Evolutionary conservation across 2,329 filamentous ascomycete species (phyloP), one percentile per base, ranked within the genome.

Genomic region (Balansia obtecta): DNA sequence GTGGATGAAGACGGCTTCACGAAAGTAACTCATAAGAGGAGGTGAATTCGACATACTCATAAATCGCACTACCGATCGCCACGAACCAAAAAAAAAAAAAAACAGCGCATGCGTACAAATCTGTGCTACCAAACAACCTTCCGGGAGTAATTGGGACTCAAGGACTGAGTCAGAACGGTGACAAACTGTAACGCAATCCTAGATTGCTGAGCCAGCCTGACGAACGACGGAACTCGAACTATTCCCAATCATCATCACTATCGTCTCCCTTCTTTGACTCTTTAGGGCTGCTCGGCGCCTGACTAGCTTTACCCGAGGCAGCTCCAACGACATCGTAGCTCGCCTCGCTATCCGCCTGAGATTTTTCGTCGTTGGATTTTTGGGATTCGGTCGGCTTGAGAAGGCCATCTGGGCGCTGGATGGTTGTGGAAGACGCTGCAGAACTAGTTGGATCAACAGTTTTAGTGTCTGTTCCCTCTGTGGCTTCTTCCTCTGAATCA

Each of bases 311-410:
- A 46, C 86, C 86, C 48, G 86, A 90, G 44, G 81, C 74, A 6
- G 84, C 83, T 8, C 86, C 85, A 44, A 98, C 88, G 34, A 98
- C 77, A 65, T 98, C 93, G 65, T 98, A 98, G 70, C 89, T 95
- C 16, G 88, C 88, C 60, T 98, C 93, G 64, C 91, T 96, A 60
- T 93, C 93, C 8, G 89, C 82, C 58, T 93, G 86, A 27, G 87
- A 94, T 65, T 91, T 89, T 65, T 89, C 85, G 61, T 95, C 89
- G 60, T 94, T 85, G 27, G 89, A 94, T 60, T 77, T 80, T 45
- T 87, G 83, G 16, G 82, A 71, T 58, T 86, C 80, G 32, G 70
- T 50, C 22, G 82, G 75, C 66, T 88, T 88, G 45, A 80, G 70
- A n/a, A 62, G 63, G 43, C 62, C 61, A 53, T 70, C 64, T 48